Base-by-base conservation (phyloP, 768 basidiomycete genomes). In the Strobilomyces dryophilus region DNA sequence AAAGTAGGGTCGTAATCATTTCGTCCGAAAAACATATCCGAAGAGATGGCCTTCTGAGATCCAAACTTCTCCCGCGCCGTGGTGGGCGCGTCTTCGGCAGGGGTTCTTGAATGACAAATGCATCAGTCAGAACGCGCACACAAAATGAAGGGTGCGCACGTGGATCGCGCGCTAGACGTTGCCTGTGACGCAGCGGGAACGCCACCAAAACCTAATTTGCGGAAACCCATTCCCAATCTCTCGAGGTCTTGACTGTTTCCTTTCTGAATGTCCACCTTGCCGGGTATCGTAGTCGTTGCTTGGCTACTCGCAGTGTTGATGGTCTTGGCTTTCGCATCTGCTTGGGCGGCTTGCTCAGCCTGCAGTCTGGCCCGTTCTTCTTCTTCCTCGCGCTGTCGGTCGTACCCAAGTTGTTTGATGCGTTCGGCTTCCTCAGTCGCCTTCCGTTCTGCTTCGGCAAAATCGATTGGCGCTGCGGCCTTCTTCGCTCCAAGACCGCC, bases 21-120 rank as follows among this genome's bases (percentile, higher is more conserved):
- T 39, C 95, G 82, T 21, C 87, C 92, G 67, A 98, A 98, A 76
- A 87, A 98, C 90, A 94, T 93, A 65, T 98, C 97, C 4, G 93
- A 95, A 6, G 95, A 98, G 68, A 99, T 99, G 49, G 82, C 93
- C 67, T 98, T 99, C 68, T 98, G 97, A 54, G 65, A 69, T 2
- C 92, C 91, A 68, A 98, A 99, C 62, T 90, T 92, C 8, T 95
- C 88, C 52, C 94, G 83, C 1, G 97, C 95, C 17, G 81, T 82
- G 5, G 83, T 93, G 0, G 85, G 83, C 26, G 84, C 74, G 48
- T 89, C 83, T 47, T 84, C 86, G 5, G 44, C 67, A 2, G 59
- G 18, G 2, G 73, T 54, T 20, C 66, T 71, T 53, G 44, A 39
- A 40, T 12, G 20, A 32, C 45, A 10, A 45, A n/a, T 34, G 39